phyloP scores from a whole-genome alignment of 257 asterid genomes.

The Hygrophila difformis region DNA sequence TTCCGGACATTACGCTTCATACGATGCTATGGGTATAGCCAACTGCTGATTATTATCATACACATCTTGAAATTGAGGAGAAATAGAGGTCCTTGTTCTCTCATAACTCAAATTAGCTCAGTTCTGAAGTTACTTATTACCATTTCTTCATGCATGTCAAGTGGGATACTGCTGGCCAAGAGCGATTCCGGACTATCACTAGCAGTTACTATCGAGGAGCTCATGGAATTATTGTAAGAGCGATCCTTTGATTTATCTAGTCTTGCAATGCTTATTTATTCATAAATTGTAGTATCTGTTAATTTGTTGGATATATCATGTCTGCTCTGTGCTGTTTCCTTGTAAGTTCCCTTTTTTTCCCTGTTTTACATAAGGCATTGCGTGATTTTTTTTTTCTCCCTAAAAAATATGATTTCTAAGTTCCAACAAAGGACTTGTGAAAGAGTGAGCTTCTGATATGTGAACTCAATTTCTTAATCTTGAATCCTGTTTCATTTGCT shows the following conservation, averaged over 20 bases:
- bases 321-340: neutral
- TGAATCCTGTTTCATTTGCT: neutral
- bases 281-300: neutral
- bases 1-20: too few relatives aligned
- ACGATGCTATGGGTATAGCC: neutral
- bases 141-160: slow-evolving; percentile 24
- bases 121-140: slow-evolving; percentile 2
- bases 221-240: slow-evolving; percentile 91
- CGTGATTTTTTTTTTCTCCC: neutral
- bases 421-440: too few relatives aligned
- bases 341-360: neutral
- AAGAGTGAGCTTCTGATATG: slow-evolving; percentile 3
- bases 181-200: slow-evolving; percentile 92
- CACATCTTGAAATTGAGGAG: too few relatives aligned
- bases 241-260: slow-evolving; percentile 10
- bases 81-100: too few relatives aligned
- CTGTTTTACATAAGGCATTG: neutral
- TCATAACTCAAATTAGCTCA: slow-evolving; percentile 3
- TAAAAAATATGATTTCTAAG: too few relatives aligned
- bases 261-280: slow-evolving; percentile 7
- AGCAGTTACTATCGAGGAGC: slow-evolving; percentile 99
- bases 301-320: neutral
- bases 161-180: slow-evolving; percentile 99
- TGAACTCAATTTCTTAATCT: neutral
- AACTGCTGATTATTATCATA: neutral